Base-by-base conservation (phyloP, 495 filamentous ascomycete species). In the Barbatosphaeria neglecta region DNA sequence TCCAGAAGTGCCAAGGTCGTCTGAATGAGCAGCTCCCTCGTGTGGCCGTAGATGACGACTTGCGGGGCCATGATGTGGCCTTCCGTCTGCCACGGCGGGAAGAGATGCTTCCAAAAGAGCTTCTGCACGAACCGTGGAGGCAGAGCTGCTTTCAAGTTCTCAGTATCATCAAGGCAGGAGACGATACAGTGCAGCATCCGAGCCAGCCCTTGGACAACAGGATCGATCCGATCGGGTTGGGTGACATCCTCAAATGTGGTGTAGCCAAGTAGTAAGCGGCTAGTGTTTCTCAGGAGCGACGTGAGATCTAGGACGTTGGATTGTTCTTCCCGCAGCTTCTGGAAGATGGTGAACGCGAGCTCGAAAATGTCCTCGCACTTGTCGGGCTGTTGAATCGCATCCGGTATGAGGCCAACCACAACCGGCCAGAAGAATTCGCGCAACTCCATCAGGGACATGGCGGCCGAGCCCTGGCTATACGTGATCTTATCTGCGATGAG, bases 61-160 rank as follows among this genome's bases (percentile, higher is more conserved):
- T n/a, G n/a, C 46, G 66, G 23, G 44, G 54, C 17, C 53, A 54
- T 13, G 52, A 44, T 0, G 45, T 59, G 58, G 20, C 49, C 45
- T 22, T 55, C 47, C 2, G 76, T 67, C 19, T 82, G 62, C 7
- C 74, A 73, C 0, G 80, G 58, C 1, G 67, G 83, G 53, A 88
- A 90, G 1, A 94, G 73, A 51, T 85, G 83, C 37, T 69, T 76
- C 49, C 66, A 73, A 53, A 89, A 82, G 15, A 92, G 61, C 13
- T 64, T 65, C 42, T 74, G 73, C 16, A 76, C 72, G 37, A 88
- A 69, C 5, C 63, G 60, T 13, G 35, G 4, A 28, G 35, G 39
- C 9, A 41, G 10, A 4, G 20, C 1, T 15, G 15, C 5, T 23
- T 24, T 9, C 19, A 24, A 9, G 20, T 41, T 25, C 19, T 37